Conservation (phyloP, 202 grass and related monocot genomes). For the Eragrostis tef region DNA sequence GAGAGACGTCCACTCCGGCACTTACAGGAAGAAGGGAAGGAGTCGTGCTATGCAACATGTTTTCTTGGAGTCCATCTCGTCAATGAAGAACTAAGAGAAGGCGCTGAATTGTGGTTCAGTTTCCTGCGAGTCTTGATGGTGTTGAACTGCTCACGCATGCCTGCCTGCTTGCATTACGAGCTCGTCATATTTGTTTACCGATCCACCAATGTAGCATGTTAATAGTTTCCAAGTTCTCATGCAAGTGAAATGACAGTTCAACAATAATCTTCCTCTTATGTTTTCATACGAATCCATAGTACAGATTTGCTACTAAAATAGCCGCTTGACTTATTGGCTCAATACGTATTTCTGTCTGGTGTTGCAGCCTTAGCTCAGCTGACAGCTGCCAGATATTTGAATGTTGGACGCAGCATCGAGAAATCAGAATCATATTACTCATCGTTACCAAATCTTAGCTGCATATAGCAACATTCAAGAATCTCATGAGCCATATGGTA, state of each 20-base stretch:
- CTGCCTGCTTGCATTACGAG: neutral
- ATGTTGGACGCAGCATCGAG: neutral
- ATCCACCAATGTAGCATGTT: constrained; percentile 38
- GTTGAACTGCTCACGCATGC: constrained; percentile 23
- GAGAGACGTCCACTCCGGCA: no score
- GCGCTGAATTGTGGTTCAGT: constrained; percentile 1
- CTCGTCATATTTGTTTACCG: constrained; percentile 38
- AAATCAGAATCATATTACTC: neutral
- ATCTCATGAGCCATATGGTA: neutral
- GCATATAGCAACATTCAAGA: neutral
- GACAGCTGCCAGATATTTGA: neutral
- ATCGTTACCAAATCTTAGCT: neutral
- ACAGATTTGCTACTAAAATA: neutral
- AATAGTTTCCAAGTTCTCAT: constrained; percentile 16
- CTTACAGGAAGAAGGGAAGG: no score
- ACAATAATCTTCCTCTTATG: no score
- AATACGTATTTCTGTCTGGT: neutral
- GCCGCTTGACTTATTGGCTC: no score
- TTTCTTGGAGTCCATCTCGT: constrained; percentile 11
- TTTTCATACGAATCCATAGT: neutral
- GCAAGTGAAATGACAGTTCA: neutral
- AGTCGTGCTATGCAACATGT: no score
- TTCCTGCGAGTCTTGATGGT: neutral
- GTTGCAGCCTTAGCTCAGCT: neutral
- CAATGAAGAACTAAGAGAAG: neutral